These are phyloP conservation scores for Arthrinium phaeospermum DNA, from an alignment of 2,329 filamentous ascomycete species.

Conservation along the genomic window DNA sequence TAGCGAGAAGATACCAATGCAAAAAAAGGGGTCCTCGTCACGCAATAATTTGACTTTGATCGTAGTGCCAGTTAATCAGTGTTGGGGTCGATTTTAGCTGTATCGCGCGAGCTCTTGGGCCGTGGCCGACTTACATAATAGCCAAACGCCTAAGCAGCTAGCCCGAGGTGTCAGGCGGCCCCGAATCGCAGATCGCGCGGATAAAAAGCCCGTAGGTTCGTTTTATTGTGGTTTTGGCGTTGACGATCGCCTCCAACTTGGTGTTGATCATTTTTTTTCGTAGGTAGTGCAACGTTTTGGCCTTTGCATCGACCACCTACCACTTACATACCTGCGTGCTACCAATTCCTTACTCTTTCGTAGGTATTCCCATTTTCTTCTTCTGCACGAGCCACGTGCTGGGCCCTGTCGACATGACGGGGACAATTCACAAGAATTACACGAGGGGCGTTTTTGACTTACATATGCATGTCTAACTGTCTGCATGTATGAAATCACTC, in stretches of 20 bases:
- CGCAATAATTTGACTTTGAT: no score
- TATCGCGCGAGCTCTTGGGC: no score
- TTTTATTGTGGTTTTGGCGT: background rate
- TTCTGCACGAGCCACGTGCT: no score
- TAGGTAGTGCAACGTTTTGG: background rate
- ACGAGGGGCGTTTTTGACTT: background rate
- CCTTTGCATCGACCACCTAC: background rate
- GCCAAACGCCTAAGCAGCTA: background rate
- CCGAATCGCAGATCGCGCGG: constrained; percentile 13
- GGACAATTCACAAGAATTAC: no score
- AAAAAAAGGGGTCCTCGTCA: no score
- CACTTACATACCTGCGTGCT: background rate
- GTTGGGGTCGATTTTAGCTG: no score
- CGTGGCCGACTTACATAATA: background rate
- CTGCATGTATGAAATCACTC: background rate
- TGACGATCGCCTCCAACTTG: background rate
- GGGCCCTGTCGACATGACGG: no score
- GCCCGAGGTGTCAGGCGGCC: background rate
- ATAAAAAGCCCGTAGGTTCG: constrained; percentile 4
- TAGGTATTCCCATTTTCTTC: background rate
- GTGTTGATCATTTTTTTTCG: background rate
- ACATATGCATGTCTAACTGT: background rate
- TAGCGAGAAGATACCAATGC: no score
- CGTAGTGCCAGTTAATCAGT: background rate
- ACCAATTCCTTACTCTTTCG: background rate